Base-by-base conservation (phyloP, 1,139 yeast genomes). In the Nematodospora anomalae region DNA sequence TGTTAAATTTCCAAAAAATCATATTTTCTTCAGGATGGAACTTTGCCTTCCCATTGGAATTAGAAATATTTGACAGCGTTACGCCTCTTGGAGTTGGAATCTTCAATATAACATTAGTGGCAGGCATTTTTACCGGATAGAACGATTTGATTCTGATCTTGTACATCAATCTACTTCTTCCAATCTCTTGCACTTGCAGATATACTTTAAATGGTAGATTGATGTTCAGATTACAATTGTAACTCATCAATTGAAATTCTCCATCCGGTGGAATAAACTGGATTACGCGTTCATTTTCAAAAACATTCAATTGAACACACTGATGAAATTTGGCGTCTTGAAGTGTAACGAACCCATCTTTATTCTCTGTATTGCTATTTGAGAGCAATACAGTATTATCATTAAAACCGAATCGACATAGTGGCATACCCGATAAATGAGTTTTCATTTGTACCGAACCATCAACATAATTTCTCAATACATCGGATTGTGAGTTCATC, bases 251-350 rank as follows among this genome's bases (percentile, higher is more conserved):
- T 56, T 89, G 95, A 57, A 88, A 88, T 39, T 81, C 83, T 0
- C 97, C 97, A 62, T 90, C 97, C 1, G 97, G 96, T 7, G 96
- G 96, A 23, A 85, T 81, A 55, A 87, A 87, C 15, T 92, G 82
- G 48, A 88, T 86, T 22, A 85, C 80, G 39, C 89, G 72, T 51
- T 84, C 90, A 44, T 76, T 77, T 52, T 87, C 95, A 58, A 86
- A 88, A 49, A 84, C 80, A 50, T 85, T 80, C 42, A 88, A 67
- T 44, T 94, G 76, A 16, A 87, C 96, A 62, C 96, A 87, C 54
- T 87, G 95, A 59, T 92, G 97, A 60, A 90, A 86, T 48, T 85
- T 88, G 50, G 88, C 81, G 56, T 88, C 95, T 48, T 83, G 87
- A 10, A 88, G 60, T 1, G 70, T 58, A 14, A 80, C 87, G 30